Evolutionary conservation across 2,329 filamentous ascomycete genomes (phyloP).

Genomic region (Botrytis byssoidea): DNA sequence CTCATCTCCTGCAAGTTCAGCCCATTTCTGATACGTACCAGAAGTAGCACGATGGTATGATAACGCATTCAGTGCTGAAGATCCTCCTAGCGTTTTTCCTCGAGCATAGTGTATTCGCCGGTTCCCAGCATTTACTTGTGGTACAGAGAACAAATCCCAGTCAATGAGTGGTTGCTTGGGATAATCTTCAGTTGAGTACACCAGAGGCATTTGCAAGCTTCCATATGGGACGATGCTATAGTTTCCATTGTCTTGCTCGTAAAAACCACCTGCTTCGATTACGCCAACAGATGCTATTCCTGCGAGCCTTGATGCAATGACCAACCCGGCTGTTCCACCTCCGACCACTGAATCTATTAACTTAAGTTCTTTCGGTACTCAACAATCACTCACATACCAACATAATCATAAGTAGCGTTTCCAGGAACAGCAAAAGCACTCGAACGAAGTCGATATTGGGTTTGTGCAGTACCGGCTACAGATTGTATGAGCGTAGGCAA

Average conservation of each 20-base stretch:
- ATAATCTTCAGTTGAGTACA: conserved; percentile 18
- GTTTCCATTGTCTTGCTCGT: conserved; percentile 20
- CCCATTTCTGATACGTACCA: conserved; percentile 45
- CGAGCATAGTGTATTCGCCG: conserved; percentile 31
- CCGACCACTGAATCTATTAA: conserved; percentile 17
- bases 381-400: conserved; percentile 28
- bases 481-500: background rate
- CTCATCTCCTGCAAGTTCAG: conserved; percentile 42
- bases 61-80: conserved; percentile 23
- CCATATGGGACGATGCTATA: conserved; percentile 3
- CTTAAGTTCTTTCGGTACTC: too few species aligned
- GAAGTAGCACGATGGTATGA: conserved; percentile 18
- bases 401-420: conserved; percentile 42
- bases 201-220: background rate
- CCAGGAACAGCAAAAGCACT: conserved; percentile 28
- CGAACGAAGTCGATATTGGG: conserved; percentile 12
- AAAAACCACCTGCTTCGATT: conserved; percentile 26
- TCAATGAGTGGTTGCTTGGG: conserved; percentile 21
- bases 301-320: conserved; percentile 25
- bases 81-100: conserved; percentile 41
- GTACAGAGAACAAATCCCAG: conserved; percentile 23
- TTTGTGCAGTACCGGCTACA: background rate
- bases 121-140: conserved; percentile 25
- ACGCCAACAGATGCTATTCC: conserved; percentile 23
- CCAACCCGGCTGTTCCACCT: conserved; percentile 26